phyloP scores from a whole-genome alignment of 495 filamentous ascomycete genomes.

The Penicillium cataractarum region DNA sequence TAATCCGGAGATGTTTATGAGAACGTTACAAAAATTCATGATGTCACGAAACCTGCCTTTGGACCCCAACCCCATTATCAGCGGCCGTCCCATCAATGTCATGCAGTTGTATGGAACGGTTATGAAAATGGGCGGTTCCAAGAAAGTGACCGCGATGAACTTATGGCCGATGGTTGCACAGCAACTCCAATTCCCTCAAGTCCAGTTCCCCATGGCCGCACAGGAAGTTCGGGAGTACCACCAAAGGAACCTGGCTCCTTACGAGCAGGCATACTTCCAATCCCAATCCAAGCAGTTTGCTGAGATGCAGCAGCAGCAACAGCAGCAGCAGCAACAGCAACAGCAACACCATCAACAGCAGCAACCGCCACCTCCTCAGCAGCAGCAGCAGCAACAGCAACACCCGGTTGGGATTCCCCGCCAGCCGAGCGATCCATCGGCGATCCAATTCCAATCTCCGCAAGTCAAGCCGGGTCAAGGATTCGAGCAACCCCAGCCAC shows the following conservation, averaged over 20 bases:
- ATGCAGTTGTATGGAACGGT: constrained; percentile 76
- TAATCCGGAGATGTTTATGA: constrained; percentile 74
- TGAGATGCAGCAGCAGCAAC: constrained; percentile 58
- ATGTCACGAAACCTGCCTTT: constrained; percentile 66
- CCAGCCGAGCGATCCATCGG: constrained; percentile 41
- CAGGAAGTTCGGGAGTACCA: constrained; percentile 73
- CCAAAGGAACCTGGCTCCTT: constrained; percentile 70
- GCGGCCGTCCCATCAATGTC: constrained; percentile 69
- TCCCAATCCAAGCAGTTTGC: constrained; percentile 60
- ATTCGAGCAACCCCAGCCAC: constrained; percentile 41
- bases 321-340: constrained; percentile 51
- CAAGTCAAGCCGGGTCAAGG: constrained; percentile 35
- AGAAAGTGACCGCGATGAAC: constrained; percentile 66
- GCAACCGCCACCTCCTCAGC: constrained; percentile 52
- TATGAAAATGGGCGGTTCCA: constrained; percentile 77
- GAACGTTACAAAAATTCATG: constrained; percentile 74
- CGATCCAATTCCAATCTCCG: constrained; percentile 46
- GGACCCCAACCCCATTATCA: constrained; percentile 69
- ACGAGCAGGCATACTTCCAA: constrained; percentile 71
- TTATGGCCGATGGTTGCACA: constrained; percentile 74
- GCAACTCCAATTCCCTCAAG: constrained; percentile 64
- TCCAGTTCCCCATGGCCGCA: constrained; percentile 65
- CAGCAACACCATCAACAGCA: constrained; percentile 44
- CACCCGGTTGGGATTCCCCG: constrained; percentile 39
- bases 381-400: constrained; percentile 46